Base-by-base conservation (phyloP, 768 basidiomycete genomes). In the Galerina sulciceps region DNA sequence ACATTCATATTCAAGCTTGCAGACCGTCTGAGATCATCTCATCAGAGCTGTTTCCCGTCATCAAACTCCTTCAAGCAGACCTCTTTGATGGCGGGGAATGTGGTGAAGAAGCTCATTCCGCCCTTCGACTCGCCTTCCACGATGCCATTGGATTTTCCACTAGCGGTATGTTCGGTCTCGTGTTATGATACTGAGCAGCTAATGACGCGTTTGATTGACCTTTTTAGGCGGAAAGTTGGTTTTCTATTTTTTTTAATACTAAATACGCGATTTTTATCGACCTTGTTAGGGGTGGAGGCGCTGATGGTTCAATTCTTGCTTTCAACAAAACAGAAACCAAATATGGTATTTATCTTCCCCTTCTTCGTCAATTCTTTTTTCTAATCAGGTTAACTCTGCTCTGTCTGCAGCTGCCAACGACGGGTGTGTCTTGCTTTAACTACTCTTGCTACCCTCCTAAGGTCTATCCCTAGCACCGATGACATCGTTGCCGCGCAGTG, bases 11-110 rank as follows among this genome's bases (percentile, higher is more conserved):
- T 22, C 17, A 42, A 10, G 20, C 6, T 42, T 47, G 17, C 15
- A 43, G 20, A 17, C 6, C 1, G 34, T 15, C 5, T 22, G 8
- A 31, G 23, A 18, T 20, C 17, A 13, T 20, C 20, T 31, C 8
- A 5, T 31, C 10, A 65, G 61, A 49, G 18, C 41, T 63, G 31
- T 60, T 63, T 48, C 53, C 65, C 6, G 48, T 58, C 31, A 54
- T 63, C 40, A 57, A 72, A 60, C 65, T 72, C 57, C 52, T 75
- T 23, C 72, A 73, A 53, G 48, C 64, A 34, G 69, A 65, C 40
- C 65, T 75, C 20, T 74, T 74, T 60, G 70, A 73, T 34, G 64
- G 61, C 15, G 69, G 67, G 31, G 66, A 72, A 54, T 75, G 74
- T 51, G 71, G 73, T 22, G 73, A 74, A 58, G 68, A 70, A 45